Base-by-base conservation (phyloP, 1,284 basidiomycete genomes). In the Sanghuangporus baumii region DNA sequence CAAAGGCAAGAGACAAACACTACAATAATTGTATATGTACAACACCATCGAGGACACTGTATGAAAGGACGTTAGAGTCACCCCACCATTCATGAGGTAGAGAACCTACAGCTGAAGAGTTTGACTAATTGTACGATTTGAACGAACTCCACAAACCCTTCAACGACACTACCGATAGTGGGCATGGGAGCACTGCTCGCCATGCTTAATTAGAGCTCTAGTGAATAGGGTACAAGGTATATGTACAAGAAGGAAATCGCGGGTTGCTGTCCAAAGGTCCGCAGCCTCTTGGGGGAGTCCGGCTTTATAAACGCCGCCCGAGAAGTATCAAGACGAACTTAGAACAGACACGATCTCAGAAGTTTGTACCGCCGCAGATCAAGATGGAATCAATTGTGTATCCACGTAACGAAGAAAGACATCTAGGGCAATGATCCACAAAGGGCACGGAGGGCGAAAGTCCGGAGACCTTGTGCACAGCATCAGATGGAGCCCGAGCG, bases 21-120 rank as follows among this genome's bases (percentile, higher is more conserved):
- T 26, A 60, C 58, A 31, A 52, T 60, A 60, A 47, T 60, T 52
- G 18, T 60, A 60, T 12, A 60, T 23, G 18, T 56, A 56, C 18
- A 56, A 56, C 7, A 20, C 36, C 55, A 56, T 37, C 6, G 55
- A 36, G 6, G 55, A 37, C 18, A 56, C 55, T 56, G 37, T 12
- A 20, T 55, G 11, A 37, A 38, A 4, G 1, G 1, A 11, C n/a
- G 40, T 14, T 5, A 16, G 20, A 36, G 12, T 3, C 5, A 38
- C 12, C 18, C 20, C 18, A 26, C 14, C 14, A 26, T 41, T 41
- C 18, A 37, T 26, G 52, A 26, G 18, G 14, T 6, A 4, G 40
- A 18, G 37, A 36, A 34, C 55, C 18, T 36, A 56, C 55, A 40
- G 55, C 36, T 56, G 18, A 41, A 23, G 18, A 40, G 26, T 38